A percentile compares a stretch with the other conserved stretches of the same genome.
phyloP scores from a whole-genome alignment of 2,329 filamentous ascomycete species.

The Venturia carpophila region DNA sequence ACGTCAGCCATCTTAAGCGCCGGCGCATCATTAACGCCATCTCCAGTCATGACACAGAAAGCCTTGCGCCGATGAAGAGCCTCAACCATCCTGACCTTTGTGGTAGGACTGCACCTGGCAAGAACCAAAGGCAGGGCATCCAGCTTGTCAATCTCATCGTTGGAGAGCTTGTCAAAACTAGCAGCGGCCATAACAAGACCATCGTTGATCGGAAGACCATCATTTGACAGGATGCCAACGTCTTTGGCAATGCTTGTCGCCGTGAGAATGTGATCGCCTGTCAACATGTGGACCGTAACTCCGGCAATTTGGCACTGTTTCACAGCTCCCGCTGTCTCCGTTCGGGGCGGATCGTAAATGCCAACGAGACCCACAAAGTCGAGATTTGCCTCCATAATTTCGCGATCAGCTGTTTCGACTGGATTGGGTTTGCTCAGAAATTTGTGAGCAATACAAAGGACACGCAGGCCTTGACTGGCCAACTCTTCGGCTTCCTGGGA shows the following conservation, averaged over 20 bases:
- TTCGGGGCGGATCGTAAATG: slow-evolving; percentile 78
- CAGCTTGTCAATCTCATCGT: slow-evolving; percentile 37
- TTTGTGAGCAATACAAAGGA: slow-evolving; percentile 18
- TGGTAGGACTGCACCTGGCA: slow-evolving; percentile 39
- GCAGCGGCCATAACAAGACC: slow-evolving; percentile 36
- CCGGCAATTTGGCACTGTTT: slow-evolving; percentile 39
- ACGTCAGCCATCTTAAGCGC: slow-evolving; percentile 35
- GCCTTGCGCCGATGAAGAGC: slow-evolving; percentile 32
- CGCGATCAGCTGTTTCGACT: slow-evolving; percentile 39
- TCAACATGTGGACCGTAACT: slow-evolving; percentile 44
- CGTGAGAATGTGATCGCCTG: slow-evolving; percentile 41
- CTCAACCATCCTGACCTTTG: slow-evolving; percentile 42
- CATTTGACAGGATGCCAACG: slow-evolving; percentile 37
- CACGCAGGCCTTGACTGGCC: slow-evolving; percentile 22
- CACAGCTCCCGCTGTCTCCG: slow-evolving; percentile 59
- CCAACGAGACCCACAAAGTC: slow-evolving; percentile 74
- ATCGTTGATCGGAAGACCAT: slow-evolving; percentile 27
- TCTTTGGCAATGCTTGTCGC: slow-evolving; percentile 41
- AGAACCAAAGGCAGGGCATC: slow-evolving; percentile 37
- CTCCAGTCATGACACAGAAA: slow-evolving; percentile 38
- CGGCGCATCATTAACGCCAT: slow-evolving; percentile 36
- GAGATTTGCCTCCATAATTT: slow-evolving; percentile 58
- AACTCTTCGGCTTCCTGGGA: slow-evolving; percentile 14
- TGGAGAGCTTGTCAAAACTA: slow-evolving; percentile 38
- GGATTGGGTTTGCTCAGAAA: neutral